Base-by-base conservation (phyloP, 169 alveolate species). In the Cystoisospora suis region DNA sequence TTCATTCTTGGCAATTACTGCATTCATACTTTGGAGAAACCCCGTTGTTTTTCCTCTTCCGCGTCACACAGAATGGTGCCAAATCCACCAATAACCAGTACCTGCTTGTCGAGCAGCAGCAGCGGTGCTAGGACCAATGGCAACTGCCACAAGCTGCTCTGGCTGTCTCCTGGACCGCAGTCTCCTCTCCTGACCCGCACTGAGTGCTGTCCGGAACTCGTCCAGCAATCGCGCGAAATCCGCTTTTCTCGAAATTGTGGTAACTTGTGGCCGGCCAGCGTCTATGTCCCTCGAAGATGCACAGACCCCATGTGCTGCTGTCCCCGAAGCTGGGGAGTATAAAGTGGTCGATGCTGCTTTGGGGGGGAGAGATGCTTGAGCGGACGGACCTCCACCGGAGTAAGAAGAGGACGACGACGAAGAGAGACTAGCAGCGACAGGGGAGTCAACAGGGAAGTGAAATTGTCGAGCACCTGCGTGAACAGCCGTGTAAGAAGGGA, bases 21-120 rank as follows among this genome's bases (percentile, higher is more conserved):
- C 36, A 61, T 5, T 15, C 36, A n/a, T 9, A 5, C 40, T 12
- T 20, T n/a, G 36, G 40, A 7, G 36, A 12, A 20, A 38, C 53
- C 42, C 83, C 83, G 29, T 34, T 15, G 29, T 12, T 15, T 9
- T 0, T 32, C 12, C 38, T 56, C 53, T 72, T 12, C 23, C n/a
- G n/a, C n/a, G n/a, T n/a, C n/a, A n/a, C n/a, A n/a, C 65, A 53
- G 65, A 53, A 23, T 53, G 12, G 65, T 12, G 29, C 29, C 65
- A 12, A 23, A 15, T 12, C 23, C 23, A 23, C 65, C 23, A 23
- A 15, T 12, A 23, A 53, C 12, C 12, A 53, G 12, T 72, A 72
- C 83, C 83, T 72, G 83, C 83, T 29, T 72, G 83, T 29, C 53
- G 47, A 5, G 83, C 83, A 38, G 83, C 83, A 17, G 58, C 53